phyloP scores from a whole-genome alignment of 306 rosid species.

The Coriaria nepalensis region DNA sequence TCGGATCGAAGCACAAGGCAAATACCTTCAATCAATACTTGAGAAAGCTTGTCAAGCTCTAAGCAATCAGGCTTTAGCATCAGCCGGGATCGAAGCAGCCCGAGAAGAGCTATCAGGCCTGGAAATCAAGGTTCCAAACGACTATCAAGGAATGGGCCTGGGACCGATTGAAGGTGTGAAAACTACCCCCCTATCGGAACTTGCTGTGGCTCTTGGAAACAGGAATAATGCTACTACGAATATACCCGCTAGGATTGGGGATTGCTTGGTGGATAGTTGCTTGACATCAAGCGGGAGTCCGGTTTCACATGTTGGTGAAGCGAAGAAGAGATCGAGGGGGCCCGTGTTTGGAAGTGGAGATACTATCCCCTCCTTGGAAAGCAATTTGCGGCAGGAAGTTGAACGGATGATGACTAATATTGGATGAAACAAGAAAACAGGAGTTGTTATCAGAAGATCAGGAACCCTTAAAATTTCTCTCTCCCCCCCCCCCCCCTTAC shows the following conservation, averaged over 20 bases:
- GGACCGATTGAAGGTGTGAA: conserved; percentile 13
- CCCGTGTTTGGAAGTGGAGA: conserved; percentile 32
- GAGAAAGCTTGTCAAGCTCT: conserved; percentile 43
- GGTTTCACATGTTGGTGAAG: conserved; percentile 21
- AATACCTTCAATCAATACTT: conserved; percentile 47
- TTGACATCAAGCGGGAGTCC: conserved; percentile 33
- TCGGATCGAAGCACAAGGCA: conserved; percentile 50
- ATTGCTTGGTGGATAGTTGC: conserved; percentile 36
- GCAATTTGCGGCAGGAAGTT: conserved; percentile 29
- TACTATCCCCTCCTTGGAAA: conserved; percentile 25
- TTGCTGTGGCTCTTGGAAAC: conserved; percentile 25
- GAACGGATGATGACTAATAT: conserved; percentile 44
- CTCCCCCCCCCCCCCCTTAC: conserved; percentile 4
- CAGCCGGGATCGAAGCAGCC: conserved; percentile 33
- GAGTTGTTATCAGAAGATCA: conserved; percentile 1
- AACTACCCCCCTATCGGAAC: conserved; percentile 25
- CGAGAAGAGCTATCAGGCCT: conserved; percentile 45
- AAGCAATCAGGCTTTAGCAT: conserved; percentile 28
- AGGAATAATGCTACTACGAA: conserved; percentile 6
- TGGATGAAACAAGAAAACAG: conserved; percentile 21
- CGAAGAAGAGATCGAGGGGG: conserved; percentile 37
- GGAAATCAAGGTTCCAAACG: conserved; percentile 29
- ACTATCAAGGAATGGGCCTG: conserved; percentile 19
- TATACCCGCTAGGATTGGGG: conserved; percentile 20
- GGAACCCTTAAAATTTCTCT: background rate